Base-by-base conservation (phyloP, 139 green algal species). In the Picochlorum sp. region DNA sequence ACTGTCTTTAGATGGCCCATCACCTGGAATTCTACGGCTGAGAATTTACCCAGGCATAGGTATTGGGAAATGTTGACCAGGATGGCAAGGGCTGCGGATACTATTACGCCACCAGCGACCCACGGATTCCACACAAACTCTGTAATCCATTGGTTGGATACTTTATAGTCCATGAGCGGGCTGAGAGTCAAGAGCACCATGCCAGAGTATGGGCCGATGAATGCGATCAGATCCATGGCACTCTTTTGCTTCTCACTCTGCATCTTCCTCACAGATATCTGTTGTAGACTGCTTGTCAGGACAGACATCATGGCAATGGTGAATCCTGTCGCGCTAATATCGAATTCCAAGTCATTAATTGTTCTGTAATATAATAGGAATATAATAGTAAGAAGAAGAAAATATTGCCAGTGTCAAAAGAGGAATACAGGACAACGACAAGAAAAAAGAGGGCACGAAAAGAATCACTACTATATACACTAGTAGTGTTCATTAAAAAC, bases 11-110 rank as follows among this genome's bases (percentile, higher is more conserved):
- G 82, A 73, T 92, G 86, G 23, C 86, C 86, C 62, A 91, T 73
- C 52, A 54, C 83, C 81, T 97, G 90, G 75, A 96, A 97, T 3
- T 86, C 88, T 24, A 97, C 84, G 0, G 90, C 90, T 16, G 77
- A 85, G 77, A 97, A 97, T 18, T 90, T 76, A 26, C 90, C 90
- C 28, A 97, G 79, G 80, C 90, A 97, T 74, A 90, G 85, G 76
- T 96, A 97, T 81, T 97, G 89, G 13, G 64, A 82, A 28, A 96
- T 73, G 76, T 97, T 97, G 59, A 95, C 86, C 6, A 81, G 63
- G 41, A 97, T 83, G 6, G 89, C 87, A 23, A 92, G 74, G 1
- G 66, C 51, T 69, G 85, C 96, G 2, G 80, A 91, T 16, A 79
- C 7, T 1, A 63, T 21, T n/a, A 97, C 75, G 38, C 71, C 56